These are phyloP conservation scores for Pinus albicaulis DNA, from an alignment of 75 land plant species.

Conservation along the genomic window DNA sequence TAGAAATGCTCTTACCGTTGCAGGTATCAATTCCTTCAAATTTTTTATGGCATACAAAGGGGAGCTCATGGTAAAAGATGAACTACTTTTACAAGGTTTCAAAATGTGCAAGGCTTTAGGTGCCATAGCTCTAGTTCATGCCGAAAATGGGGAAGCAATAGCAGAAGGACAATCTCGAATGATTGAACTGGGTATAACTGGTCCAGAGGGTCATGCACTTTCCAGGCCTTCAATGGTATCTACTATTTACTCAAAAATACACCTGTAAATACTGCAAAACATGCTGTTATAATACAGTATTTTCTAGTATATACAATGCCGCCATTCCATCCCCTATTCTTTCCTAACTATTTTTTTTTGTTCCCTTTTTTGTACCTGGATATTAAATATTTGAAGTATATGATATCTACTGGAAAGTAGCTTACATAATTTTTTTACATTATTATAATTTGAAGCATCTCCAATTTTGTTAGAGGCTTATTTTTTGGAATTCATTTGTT, in stretches of 20 bases:
- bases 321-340: neutral
- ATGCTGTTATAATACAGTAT: neutral
- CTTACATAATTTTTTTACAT: too few species aligned
- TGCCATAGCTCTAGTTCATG: too few species aligned
- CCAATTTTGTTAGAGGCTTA: too few species aligned
- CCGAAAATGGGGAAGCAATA: constrained; percentile 52
- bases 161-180: constrained; percentile 87
- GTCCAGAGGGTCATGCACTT: constrained; percentile 98
- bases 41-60: neutral
- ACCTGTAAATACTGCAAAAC: neutral
- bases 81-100: constrained; percentile 13
- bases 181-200: constrained; percentile 90
- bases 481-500: too few species aligned
- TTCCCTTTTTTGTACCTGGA: too few species aligned
- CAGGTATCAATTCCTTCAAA: constrained; percentile 17
- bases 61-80: too few species aligned
- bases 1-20: neutral
- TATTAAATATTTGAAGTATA: too few species aligned
- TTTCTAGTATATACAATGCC: neutral
- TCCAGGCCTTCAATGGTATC: constrained; percentile 91
- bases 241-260: neutral
- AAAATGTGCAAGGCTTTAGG: too few species aligned
- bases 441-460: too few species aligned
- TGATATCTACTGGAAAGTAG: too few species aligned
- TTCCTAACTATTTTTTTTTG: neutral